A percentile compares a stretch with the other conserved stretches of the same genome.
Evolutionary conservation across 73 alveolate genomes (phyloP).

Genomic region (Loxodes magnus): DNA sequence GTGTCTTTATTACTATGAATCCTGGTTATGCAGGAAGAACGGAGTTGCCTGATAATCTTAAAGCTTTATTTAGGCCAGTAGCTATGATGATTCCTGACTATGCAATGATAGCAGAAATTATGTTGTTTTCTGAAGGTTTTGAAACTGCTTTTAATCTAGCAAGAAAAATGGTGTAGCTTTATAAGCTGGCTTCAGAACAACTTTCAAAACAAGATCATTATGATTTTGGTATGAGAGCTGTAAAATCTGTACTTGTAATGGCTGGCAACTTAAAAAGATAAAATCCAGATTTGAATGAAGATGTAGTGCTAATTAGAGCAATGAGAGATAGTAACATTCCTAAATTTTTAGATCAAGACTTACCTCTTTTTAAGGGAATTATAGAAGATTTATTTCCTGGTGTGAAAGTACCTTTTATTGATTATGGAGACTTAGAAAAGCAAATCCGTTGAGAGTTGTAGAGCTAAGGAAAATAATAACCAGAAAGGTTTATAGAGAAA

Average conservation of each 20-base stretch:
- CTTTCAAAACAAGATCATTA: conserved; percentile 94
- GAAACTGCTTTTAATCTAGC: conserved; percentile 75
- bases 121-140: conserved; percentile 93
- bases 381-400: conserved; percentile 79
- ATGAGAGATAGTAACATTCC: conserved; percentile 99
- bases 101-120: conserved; percentile 93
- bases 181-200: conserved; percentile 93
- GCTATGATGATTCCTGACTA: conserved; percentile 99
- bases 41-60: conserved; percentile 97
- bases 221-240: conserved; percentile 97
- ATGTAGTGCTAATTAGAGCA: conserved; percentile 95
- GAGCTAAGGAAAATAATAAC: conserved; percentile 45
- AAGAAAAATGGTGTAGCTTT: conserved; percentile 94
- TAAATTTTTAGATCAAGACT: conserved; percentile 73
- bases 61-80: conserved; percentile 95
- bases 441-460: conserved; percentile 31
- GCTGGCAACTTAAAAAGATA: conserved; percentile 44
- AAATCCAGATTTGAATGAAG: conserved; percentile 83
- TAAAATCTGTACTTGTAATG: conserved; percentile 94
- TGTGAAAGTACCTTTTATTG: conserved; percentile 52
- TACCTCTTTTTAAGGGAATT: conserved; percentile 62
- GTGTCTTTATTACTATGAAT: conserved; percentile 95
- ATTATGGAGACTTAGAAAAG: conserved; percentile 45
- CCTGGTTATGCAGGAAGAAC: conserved; percentile 99
- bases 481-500: conserved; percentile 68